These are phyloP conservation scores for Calocybe gangraenosa DNA, from an alignment of 768 basidiomycete genomes.

Conservation along the genomic window DNA sequence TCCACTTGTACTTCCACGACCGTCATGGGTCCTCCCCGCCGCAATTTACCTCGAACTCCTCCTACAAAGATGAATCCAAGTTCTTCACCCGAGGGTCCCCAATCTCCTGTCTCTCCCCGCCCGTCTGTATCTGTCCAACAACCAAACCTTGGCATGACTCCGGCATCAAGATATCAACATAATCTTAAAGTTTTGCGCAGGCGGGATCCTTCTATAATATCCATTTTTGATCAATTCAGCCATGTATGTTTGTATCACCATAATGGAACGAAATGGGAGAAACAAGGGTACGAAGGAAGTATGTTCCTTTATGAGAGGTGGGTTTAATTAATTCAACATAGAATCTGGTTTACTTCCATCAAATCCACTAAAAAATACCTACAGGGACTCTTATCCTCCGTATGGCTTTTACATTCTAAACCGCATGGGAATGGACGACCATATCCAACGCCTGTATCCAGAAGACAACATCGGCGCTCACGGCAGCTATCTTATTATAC, in stretches of 20 bases:
- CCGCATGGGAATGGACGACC: conserved; percentile 75
- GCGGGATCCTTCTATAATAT: conserved; percentile 73
- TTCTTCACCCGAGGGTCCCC: conserved; percentile 8
- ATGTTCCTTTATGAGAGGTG: conserved; percentile 89
- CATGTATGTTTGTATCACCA: conserved; percentile 82
- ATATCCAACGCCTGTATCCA: conserved; percentile 68
- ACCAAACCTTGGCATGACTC: conserved; percentile 51
- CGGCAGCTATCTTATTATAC: conserved; percentile 68
- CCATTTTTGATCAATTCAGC: conserved; percentile 85
- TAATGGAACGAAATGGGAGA: conserved; percentile 74
- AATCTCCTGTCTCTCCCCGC: conserved; percentile 17
- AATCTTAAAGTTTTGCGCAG: conserved; percentile 80
- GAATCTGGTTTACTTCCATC: not conserved
- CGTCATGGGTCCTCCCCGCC: conserved; percentile 29
- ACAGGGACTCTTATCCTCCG: conserved; percentile 70
- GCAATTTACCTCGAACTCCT: conserved; percentile 17
- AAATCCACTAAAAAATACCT: conserved; percentile 7
- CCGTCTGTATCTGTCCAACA: conserved; percentile 19
- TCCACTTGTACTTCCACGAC: conserved; percentile 3
- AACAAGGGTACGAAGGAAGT: conserved; percentile 81
- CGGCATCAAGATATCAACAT: conserved; percentile 61
- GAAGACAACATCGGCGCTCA: conserved; percentile 68
- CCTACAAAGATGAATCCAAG: conserved; percentile 13
- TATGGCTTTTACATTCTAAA: conserved; percentile 87
- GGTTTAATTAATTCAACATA: conserved; percentile 21